These are phyloP conservation scores for Hygrocybe coccinea DNA, from an alignment of 768 basidiomycete genomes.

Conservation along the genomic window DNA sequence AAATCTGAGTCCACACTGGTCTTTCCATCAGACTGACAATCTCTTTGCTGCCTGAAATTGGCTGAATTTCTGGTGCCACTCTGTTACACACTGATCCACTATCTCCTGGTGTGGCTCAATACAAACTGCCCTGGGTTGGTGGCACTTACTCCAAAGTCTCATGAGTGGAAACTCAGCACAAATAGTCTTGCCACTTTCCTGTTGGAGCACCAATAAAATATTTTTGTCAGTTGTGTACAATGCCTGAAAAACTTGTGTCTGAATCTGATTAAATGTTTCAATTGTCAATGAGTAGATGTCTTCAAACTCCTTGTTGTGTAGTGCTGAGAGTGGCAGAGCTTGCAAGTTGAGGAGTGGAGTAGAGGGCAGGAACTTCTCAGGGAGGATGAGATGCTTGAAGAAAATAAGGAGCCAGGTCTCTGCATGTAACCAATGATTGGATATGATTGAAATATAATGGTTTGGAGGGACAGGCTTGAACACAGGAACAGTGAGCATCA, in stretches of 20 bases:
- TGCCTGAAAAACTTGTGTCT: constrained; percentile 98
- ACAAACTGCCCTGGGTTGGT: constrained; percentile 82
- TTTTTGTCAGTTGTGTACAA: constrained; percentile 96
- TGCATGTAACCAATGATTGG: constrained; percentile 92
- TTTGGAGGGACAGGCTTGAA: constrained; percentile 97
- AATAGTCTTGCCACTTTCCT: constrained; percentile 94
- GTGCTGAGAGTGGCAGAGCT: too few species aligned
- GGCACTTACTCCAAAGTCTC: constrained; percentile 87
- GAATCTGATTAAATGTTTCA: constrained; percentile 94
- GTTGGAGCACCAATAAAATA: constrained; percentile 96
- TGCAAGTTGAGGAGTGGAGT: constrained; percentile 82
- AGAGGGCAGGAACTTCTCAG: constrained; percentile 91
- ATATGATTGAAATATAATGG: constrained; percentile 93
- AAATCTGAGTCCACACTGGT: constrained; percentile 85
- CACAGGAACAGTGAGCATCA: too few species aligned
- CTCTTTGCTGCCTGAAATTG: constrained; percentile 83
- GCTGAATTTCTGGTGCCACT: constrained; percentile 86
- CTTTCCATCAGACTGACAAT: constrained; percentile 90
- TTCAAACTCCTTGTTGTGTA: too few species aligned
- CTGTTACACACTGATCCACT: constrained; percentile 84
- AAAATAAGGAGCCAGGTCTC: constrained; percentile 93
- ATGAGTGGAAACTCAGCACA: constrained; percentile 95
- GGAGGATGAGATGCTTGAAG: constrained; percentile 96
- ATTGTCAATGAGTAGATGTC: constrained; percentile 81
- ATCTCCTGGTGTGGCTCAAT: constrained; percentile 97